These are phyloP conservation scores for Macrocystidia cucumis DNA, from an alignment of 1,284 basidiomycete genomes.

Conservation along the genomic window DNA sequence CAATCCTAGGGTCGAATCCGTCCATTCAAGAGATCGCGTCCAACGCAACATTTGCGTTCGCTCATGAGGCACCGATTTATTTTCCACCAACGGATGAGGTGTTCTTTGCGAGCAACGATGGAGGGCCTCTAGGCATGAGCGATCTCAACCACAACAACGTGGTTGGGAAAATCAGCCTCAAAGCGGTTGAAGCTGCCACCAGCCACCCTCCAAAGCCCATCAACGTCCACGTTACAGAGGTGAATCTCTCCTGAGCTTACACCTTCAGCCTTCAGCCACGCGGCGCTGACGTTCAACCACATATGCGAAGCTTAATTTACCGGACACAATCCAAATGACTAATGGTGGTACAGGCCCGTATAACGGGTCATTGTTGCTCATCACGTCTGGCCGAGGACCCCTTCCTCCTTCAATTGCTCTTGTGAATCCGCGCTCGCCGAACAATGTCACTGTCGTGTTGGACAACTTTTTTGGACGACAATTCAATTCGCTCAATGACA, in stretches of 20 bases:
- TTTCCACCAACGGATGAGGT: constrained; percentile 51
- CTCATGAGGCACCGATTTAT: constrained; percentile 71
- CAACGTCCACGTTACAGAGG: constrained; percentile 48
- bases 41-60: constrained; percentile 54
- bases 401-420: constrained; percentile 57
- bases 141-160: constrained; percentile 38
- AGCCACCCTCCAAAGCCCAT: constrained; percentile 30
- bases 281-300: not conserved
- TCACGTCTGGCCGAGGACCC: constrained; percentile 60
- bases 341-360: constrained; percentile 72
- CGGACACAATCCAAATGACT: constrained; percentile 52
- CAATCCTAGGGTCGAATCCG: constrained; percentile 50
- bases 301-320: constrained; percentile 42
- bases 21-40: constrained; percentile 51
- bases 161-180: constrained; percentile 37
- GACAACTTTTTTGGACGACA: constrained; percentile 73
- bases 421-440: constrained; percentile 56
- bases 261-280: not conserved
- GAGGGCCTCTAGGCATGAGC: constrained; percentile 31
- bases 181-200: constrained; percentile 33
- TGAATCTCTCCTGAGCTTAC: constrained; percentile 19
- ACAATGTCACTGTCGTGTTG: constrained; percentile 54
- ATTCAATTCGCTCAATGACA: constrained; percentile 78
- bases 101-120: constrained; percentile 40
- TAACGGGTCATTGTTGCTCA: constrained; percentile 52